phyloP scores from a whole-genome alignment of 169 alveolate species.

The Plasmodium gaboni region DNA sequence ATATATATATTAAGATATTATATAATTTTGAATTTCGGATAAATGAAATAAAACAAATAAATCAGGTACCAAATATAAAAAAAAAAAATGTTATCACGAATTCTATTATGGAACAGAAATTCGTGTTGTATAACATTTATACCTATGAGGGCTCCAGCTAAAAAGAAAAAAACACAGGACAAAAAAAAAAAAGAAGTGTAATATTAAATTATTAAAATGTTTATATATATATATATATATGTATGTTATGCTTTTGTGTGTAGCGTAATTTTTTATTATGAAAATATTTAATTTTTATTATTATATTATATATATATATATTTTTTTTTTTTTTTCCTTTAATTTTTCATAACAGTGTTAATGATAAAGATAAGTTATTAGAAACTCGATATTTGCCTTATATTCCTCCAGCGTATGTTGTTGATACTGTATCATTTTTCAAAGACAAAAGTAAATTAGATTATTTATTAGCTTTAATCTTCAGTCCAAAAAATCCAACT shows the following conservation, averaged over 20 bases:
- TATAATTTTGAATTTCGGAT: neutral
- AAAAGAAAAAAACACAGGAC: constrained; percentile 64
- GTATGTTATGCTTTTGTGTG: neutral
- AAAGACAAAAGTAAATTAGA: constrained; percentile 81
- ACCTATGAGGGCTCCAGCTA: constrained; percentile 74
- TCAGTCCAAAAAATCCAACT: constrained; percentile 82
- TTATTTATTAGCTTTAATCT: constrained; percentile 81
- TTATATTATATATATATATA: neutral
- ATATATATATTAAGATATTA: too few species aligned
- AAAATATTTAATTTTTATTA: neutral
- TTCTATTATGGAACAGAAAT: constrained; percentile 34
- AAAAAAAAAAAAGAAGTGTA: constrained; percentile 69
- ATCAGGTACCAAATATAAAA: neutral
- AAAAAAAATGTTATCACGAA: constrained; percentile 55
- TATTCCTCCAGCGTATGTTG: constrained; percentile 84
- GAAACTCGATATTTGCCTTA: constrained; percentile 85
- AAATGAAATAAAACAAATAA: constrained; percentile 9
- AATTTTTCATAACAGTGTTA: constrained; percentile 3
- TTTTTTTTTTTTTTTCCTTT: neutral
- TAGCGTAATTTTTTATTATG: too few species aligned
- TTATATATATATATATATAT: neutral
- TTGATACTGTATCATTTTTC: constrained; percentile 82
- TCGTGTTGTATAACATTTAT: constrained; percentile 50
- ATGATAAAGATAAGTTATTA: constrained; percentile 67
- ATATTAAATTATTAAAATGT: neutral